Evolutionary conservation across 768 basidiomycete species (phyloP).

Genomic region (Chalciporus pseudorubinellus): DNA sequence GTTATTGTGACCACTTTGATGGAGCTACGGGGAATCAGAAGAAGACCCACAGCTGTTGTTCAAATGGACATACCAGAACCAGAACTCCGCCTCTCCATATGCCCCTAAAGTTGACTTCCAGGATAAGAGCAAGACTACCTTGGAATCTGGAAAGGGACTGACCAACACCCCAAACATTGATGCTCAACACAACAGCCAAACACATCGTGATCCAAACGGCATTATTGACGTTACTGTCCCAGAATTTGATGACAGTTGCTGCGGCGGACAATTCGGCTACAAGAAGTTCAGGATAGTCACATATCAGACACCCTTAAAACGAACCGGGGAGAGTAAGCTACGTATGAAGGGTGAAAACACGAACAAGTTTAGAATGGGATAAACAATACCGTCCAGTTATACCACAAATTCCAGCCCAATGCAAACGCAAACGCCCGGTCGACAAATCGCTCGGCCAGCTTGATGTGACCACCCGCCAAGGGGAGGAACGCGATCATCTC

Average conservation of each 20-base stretch:
- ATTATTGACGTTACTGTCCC: conserved; percentile 37
- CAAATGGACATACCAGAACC: conserved; percentile 34
- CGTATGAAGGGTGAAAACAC: background rate
- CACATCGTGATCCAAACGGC: conserved; percentile 52
- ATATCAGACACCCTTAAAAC: background rate
- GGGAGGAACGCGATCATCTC: conserved; percentile 46
- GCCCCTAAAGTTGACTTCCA: conserved; percentile 19
- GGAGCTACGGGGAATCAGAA: conserved; percentile 31
- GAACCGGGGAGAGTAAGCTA: conserved; percentile 18
- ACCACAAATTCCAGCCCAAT: conserved; percentile 39
- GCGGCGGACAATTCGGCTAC: conserved; percentile 44
- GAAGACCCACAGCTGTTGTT: no score
- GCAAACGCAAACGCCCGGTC: conserved; percentile 42
- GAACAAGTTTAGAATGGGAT: conserved; percentile 10
- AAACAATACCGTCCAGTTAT: conserved; percentile 31
- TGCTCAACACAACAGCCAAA: conserved; percentile 43
- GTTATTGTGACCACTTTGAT: conserved; percentile 50
- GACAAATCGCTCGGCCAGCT: conserved; percentile 45
- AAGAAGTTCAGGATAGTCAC: background rate
- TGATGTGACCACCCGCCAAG: conserved; percentile 42
- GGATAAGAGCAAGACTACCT: no score
- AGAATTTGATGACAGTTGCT: conserved; percentile 47
- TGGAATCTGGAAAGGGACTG: conserved; percentile 7
- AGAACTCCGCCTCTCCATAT: conserved; percentile 46
- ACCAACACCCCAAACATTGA: conserved; percentile 40